Evolutionary conservation across 176 grass and related monocot genomes (phyloP).

Genomic region (Triticum turgidum): DNA sequence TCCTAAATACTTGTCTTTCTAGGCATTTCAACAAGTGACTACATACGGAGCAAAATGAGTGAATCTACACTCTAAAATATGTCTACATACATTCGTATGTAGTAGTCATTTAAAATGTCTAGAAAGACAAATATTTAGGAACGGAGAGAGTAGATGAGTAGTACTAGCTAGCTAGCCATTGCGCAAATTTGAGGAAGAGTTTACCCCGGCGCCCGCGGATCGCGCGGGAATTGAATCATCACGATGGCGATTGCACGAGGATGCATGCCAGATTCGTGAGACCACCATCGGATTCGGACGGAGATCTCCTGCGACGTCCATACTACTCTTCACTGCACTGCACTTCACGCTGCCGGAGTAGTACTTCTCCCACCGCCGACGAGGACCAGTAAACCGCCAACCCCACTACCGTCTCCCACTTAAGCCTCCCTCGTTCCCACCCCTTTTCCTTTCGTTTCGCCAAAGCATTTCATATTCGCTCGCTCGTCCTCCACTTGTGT

Average conservation of each 20-base stretch:
- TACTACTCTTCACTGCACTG: background rate
- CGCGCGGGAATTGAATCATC: background rate
- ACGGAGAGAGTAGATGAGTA: background rate
- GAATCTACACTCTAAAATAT: too few species aligned
- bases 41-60: too few species aligned
- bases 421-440: constrained; percentile 39
- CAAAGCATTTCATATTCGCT: constrained; percentile 3
- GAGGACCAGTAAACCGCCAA: constrained; percentile 55
- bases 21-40: too few species aligned
- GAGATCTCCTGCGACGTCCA: too few species aligned
- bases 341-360: background rate
- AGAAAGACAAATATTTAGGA: too few species aligned
- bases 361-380: constrained; percentile 36
- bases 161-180: background rate
- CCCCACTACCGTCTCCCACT: constrained; percentile 44
- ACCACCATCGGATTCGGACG: too few species aligned
- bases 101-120: too few species aligned
- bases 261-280: too few species aligned
- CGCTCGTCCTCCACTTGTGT: constrained; percentile 23
- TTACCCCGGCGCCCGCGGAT: background rate
- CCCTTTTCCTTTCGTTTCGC: constrained; percentile 4
- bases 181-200: background rate
- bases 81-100: too few species aligned
- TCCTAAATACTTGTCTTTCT: too few species aligned
- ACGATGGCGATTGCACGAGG: too few species aligned